A percentile compares a stretch with the other conserved stretches of the same genome.
These are phyloP conservation scores for Botrytis galanthina DNA, from an alignment of 2,329 filamentous ascomycete species.

Conservation along the genomic window DNA sequence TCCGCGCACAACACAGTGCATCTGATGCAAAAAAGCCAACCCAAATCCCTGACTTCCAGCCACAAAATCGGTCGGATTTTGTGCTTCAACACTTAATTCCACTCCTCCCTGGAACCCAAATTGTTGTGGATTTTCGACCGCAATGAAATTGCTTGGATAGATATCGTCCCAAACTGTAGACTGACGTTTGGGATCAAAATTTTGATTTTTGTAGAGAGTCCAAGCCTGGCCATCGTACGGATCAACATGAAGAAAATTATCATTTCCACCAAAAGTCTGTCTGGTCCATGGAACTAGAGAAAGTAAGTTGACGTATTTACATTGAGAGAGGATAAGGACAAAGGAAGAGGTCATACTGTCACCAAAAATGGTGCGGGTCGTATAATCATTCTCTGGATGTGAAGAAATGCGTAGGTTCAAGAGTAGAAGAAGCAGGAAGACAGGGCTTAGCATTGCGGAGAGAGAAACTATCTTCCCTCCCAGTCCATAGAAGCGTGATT, in stretches of 20 bases:
- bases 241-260: not conserved
- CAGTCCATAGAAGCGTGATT: not conserved
- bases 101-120: not conserved
- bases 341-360: not conserved
- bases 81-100: not conserved
- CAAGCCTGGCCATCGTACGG: not conserved
- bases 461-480: not conserved
- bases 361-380: not conserved
- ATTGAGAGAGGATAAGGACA: not conserved
- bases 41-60: not conserved
- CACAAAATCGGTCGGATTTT: not conserved
- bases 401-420: not conserved
- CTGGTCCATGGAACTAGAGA: not conserved
- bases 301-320: not conserved
- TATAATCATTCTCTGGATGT: not conserved
- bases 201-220: not conserved
- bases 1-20: not conserved
- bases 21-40: not conserved
- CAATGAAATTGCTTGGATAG: not conserved
- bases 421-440: not conserved
- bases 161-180: not conserved
- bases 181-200: not conserved
- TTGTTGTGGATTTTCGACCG: not conserved
- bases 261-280: not conserved
- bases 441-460: not conserved